Conservation (phyloP, 192 early-diverging fungal genomes). For the Gonapodya prolifera region DNA sequence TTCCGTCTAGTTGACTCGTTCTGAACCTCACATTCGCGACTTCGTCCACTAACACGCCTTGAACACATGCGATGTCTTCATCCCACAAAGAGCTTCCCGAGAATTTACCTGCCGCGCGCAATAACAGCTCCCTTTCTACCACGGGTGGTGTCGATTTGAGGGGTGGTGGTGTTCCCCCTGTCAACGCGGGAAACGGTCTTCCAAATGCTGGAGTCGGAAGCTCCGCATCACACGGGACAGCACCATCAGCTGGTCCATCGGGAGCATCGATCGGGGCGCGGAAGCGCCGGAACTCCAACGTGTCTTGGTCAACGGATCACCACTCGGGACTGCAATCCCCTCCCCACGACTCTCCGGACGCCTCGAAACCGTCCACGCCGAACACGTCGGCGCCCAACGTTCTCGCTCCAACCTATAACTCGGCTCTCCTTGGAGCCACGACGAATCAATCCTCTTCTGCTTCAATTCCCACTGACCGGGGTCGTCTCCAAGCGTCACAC, state of each 20-base stretch:
- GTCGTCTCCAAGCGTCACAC: neutral
- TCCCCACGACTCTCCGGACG: neutral
- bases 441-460: neutral
- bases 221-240: neutral
- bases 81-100: neutral
- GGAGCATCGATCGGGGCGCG: neutral
- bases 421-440: neutral
- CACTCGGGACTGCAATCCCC: neutral
- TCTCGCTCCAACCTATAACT: neutral
- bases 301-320: neutral
- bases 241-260: neutral
- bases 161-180: neutral
- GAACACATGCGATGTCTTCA: neutral
- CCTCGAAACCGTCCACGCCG: neutral
- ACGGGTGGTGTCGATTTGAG: neutral
- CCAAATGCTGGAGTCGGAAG: neutral
- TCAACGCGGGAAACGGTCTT: neutral
- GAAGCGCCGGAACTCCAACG: neutral
- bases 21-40: too few relatives aligned
- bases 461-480: neutral
- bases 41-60: too few relatives aligned
- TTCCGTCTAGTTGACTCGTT: too few relatives aligned
- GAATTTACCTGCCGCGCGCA: neutral
- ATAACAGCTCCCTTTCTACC: neutral
- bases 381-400: neutral